Evolutionary conservation across 1,139 yeast genomes (phyloP).

Genomic region (Geotrichum klebahnii): DNA sequence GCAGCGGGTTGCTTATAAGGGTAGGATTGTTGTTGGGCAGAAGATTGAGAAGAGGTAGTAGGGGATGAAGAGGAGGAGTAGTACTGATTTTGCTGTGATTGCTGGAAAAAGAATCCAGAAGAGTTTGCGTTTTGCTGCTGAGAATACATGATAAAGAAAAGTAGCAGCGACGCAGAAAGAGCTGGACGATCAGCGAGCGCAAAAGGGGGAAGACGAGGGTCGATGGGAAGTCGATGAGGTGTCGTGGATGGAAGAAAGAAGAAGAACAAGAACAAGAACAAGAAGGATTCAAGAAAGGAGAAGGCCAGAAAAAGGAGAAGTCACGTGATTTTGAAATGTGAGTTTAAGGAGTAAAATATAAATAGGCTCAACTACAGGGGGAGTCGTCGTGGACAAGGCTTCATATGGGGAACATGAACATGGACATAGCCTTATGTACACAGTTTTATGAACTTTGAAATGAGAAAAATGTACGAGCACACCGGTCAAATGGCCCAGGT

Average conservation of each 20-base stretch:
- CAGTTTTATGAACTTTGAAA: too few species aligned
- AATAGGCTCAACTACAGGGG: too few species aligned
- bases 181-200: neutral
- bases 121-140: slow-evolving; percentile 25
- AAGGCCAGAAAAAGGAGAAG: neutral
- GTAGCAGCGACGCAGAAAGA: neutral
- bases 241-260: neutral
- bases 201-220: neutral
- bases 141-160: slow-evolving; percentile 19
- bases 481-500: too few species aligned
- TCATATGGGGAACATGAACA: too few species aligned
- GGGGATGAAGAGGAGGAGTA: slow-evolving; percentile 18
- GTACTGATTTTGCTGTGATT: slow-evolving; percentile 23
- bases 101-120: slow-evolving; percentile 30
- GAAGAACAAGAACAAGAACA: too few species aligned
- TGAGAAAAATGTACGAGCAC: too few species aligned
- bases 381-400: too few species aligned
- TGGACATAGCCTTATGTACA: too few species aligned
- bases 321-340: too few species aligned
- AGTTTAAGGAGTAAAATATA: too few species aligned
- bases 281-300: neutral
- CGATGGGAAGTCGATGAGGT: neutral
- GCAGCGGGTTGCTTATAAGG: slow-evolving; percentile 13
- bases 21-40: slow-evolving; percentile 16
- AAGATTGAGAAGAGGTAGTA: slow-evolving; percentile 15